Percentiles rank a stretch among this genome's conserved stretches.
Conservation (phyloP, 192 early-diverging fungal genomes). For the Coemansia brasiliensis region DNA sequence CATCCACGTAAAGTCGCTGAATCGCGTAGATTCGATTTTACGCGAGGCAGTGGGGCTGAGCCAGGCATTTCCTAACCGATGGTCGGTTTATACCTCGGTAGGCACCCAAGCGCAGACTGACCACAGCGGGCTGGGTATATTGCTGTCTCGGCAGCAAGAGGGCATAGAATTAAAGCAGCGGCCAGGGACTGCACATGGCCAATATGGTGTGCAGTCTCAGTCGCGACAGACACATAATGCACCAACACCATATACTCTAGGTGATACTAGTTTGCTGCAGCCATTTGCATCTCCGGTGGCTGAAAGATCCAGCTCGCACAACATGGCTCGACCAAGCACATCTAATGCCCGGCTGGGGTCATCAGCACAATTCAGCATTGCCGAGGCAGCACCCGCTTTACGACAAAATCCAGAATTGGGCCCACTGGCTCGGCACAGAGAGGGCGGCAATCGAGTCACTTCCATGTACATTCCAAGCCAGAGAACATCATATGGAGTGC, state of each 20-base stretch:
- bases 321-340: constrained; percentile 30
- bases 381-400: not conserved
- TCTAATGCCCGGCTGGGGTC: constrained; percentile 22
- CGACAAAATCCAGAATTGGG: no score
- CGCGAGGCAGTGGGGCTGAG: constrained; percentile 49
- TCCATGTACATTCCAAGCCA: constrained; percentile 30
- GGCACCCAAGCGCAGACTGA: not conserved
- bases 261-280: constrained; percentile 3
- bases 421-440: no score
- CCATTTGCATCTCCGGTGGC: not conserved
- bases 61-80: constrained; percentile 1
- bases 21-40: constrained; percentile 49
- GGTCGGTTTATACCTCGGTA: constrained; percentile 16
- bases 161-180: constrained; percentile 9
- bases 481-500: constrained; percentile 7
- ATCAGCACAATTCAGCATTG: not conserved
- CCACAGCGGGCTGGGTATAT: constrained; percentile 37
- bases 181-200: constrained; percentile 20
- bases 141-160: constrained; percentile 1
- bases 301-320: not conserved
- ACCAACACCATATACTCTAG: not conserved
- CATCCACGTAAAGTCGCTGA: constrained; percentile 52
- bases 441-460: constrained; percentile 3
- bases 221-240: not conserved
- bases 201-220: not conserved